Base-by-base conservation (phyloP, 2,329 filamentous ascomycete species). In the Chalaropsis ovoidea region DNA sequence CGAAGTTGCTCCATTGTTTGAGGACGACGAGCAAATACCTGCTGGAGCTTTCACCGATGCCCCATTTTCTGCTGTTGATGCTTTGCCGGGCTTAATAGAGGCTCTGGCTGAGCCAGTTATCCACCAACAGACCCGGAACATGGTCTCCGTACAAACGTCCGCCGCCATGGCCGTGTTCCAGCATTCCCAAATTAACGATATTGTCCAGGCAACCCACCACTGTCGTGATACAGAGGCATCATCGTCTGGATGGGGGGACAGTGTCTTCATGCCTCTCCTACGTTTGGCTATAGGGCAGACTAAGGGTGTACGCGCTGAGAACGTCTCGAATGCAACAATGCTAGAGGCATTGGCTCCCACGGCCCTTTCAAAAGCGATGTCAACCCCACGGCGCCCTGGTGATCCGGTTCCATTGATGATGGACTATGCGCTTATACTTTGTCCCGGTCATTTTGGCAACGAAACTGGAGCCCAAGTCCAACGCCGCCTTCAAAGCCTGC, bases 151-250 rank as follows among this genome's bases (percentile, higher is more conserved):
- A 7, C 65, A 67, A 35, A 65, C 65, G 11, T 45, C 62, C 17
- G 65, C 65, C 3, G 58, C 62, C 19, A 67, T 67, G 65, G 65
- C 65, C 6, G 62, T 67, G 3, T 35, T 67, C 8, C 65, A 67
- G 41, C 65, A 67, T 35, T 24, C 56, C 1, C 62, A 64, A 22
- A 67, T 67, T 22, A 39, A 39, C 17, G 62, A 64, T 13, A 64
- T 67, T 41, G 65, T 67, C 13, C 27, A 62, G 15, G 65, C 65
- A 10, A 67, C 65, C 6, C 54, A 67, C 58, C 45, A 49, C 45
- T 64, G 58, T 39, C 65, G 65, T 2, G 62, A 67, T 22, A 61
- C 35, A 19, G 65, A 62, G 35, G 63, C 62, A 17, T 52, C 56
- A 11, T 45, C 58, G 2, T 56, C 61, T 27, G 62, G 62, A 10